Conservation (phyloP, 306 rosid species). For the Trifolium repens region DNA sequence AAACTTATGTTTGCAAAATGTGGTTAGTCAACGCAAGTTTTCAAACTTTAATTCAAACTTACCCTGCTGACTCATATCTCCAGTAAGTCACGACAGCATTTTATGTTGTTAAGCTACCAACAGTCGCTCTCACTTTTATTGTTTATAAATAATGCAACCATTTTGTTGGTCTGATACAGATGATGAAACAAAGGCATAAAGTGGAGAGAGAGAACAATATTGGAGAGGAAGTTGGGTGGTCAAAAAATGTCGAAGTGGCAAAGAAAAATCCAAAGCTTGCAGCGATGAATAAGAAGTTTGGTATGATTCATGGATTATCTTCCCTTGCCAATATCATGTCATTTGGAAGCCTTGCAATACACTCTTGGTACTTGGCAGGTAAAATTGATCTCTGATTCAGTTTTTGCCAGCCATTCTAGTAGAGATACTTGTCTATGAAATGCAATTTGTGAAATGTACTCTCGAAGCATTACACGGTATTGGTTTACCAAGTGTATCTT, state of each 20-base stretch:
- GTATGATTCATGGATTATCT: constrained; percentile 97
- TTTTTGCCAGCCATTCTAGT: constrained; percentile 32
- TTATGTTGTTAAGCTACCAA: constrained; percentile 26
- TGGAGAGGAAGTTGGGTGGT: constrained; percentile 94
- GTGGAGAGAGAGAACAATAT: constrained; percentile 83
- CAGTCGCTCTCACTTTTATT: background rate
- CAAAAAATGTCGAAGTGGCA: constrained; percentile 91
- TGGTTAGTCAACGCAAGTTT: background rate
- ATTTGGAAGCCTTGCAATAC: constrained; percentile 93
- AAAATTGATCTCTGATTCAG: constrained; percentile 69
- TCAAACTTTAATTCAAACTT: background rate
- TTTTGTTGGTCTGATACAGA: constrained; percentile 57
- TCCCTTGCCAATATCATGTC: constrained; percentile 95
- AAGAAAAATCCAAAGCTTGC: constrained; percentile 85
- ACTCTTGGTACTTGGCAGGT: constrained; percentile 97
- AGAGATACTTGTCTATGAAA: constrained; percentile 32
- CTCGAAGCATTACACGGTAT: constrained; percentile 3
- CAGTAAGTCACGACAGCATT: constrained; percentile 23
- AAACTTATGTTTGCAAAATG: background rate
- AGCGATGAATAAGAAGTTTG: constrained; percentile 96
- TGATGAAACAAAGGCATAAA: constrained; percentile 98
- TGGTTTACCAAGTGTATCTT: constrained; percentile 12
- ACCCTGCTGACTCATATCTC: background rate
- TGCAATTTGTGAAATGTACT: constrained; percentile 36
- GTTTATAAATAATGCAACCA: constrained; percentile 10